Evolutionary conservation across 768 basidiomycete genomes (phyloP).

Genomic region (Lactarius psammicola): DNA sequence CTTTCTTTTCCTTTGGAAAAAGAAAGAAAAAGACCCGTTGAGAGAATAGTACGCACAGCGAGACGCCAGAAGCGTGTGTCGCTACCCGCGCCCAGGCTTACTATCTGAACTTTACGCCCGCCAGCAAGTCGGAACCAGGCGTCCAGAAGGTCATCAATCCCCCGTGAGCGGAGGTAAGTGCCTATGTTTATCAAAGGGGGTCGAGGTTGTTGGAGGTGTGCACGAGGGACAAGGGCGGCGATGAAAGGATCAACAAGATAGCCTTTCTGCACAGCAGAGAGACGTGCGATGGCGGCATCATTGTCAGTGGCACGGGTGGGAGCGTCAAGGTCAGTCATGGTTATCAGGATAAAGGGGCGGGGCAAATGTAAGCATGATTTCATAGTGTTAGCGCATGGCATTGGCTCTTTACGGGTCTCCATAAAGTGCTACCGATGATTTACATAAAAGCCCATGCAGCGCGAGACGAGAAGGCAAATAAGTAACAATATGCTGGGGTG

Average conservation of each 20-base stretch:
- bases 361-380: not conserved
- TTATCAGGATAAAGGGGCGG: not conserved
- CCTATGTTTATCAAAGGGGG: conserved; percentile 95
- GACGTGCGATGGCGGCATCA: conserved; percentile 79
- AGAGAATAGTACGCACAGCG: conserved; percentile 51
- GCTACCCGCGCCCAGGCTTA: conserved; percentile 94
- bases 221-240: conserved; percentile 60
- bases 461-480: conserved; percentile 8
- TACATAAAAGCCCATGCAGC: conserved; percentile 20
- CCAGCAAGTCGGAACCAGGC: conserved; percentile 45
- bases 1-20: too few relatives aligned
- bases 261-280: conserved; percentile 79
- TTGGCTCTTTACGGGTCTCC: conserved; percentile 8
- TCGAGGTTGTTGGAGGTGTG: conserved; percentile 55
- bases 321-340: conserved; percentile 48
- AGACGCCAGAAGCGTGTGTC: conserved; percentile 95
- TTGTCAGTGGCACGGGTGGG: conserved; percentile 75
- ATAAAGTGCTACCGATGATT: conserved; percentile 16
- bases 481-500: conserved; percentile 18
- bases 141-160: conserved; percentile 75
- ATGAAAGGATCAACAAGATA: conserved; percentile 82
- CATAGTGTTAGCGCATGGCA: conserved; percentile 3
- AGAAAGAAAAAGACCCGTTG: not conserved
- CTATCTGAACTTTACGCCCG: conserved; percentile 68
- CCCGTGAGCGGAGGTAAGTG: conserved; percentile 80